Base-by-base conservation (phyloP, 2,329 filamentous ascomycete species). In the Ceratocystis diversiconidia region DNA sequence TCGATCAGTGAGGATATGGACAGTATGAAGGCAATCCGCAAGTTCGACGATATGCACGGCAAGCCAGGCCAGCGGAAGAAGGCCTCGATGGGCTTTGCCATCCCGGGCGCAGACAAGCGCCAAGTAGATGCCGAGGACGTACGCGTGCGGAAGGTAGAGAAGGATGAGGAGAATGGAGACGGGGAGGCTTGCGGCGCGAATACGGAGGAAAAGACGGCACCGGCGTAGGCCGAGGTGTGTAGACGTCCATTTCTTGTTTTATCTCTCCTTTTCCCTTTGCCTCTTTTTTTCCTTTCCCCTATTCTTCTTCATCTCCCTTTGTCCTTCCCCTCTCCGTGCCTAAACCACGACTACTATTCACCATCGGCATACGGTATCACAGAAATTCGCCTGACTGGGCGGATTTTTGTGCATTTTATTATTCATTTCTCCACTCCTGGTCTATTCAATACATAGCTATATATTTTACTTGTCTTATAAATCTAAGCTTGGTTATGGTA, bases 1-100 rank as follows among this genome's bases (percentile, higher is more conserved):
- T 95, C 89, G 71, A 92, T 96, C 70, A 92, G 85, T 71, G 92
- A 96, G 74, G 92, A 99, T 72, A 97, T 96, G 92, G 80, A 84
- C 61, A 90, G 85, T 41, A 78, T 99, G 68, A 84, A 85, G 69
- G 89, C 89, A 12, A 96, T 99, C 71, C 83, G 90, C 71, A 95
- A 95, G 76, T 99, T 97, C 72, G 94, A 99, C 73, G 90, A 96
- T 76, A 88, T 92, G 74, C 99, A 92, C 73, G 68, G 68, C 7
- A 68, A 68, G 55, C 64, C 66, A 1, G 91, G 96, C 73, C 82
- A 87, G 44, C 87, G 84, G 72, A 84, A 76, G 71, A 75, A 74
- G 65, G 77, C 76, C 67, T 75, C 73, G 5, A 82, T 87, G 75
- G 85, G 85, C 0, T 88, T 88, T 71, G 83, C 78, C 62, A 36